Base-by-base conservation (phyloP, 371 early-diverging fungal genomes). In the Mucor plumbeus region DNA sequence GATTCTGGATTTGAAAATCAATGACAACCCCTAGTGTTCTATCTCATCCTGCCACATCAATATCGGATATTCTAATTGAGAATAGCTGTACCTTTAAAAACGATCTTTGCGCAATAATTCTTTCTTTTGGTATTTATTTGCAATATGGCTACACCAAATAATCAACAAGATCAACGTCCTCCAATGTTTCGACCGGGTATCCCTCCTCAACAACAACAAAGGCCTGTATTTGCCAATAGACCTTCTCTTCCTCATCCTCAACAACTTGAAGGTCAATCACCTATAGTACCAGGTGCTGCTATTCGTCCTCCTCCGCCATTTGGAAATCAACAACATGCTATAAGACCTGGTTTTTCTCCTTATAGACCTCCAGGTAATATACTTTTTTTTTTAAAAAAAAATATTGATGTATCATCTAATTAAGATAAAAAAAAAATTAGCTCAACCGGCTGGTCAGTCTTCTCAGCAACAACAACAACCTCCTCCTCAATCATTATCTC, bases 151-250 rank as follows among this genome's bases (percentile, higher is more conserved):
- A 55, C 55, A 34, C 55, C 55, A 21, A 50, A 50, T 34, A 55
- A 35, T 35, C 55, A 14, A 34, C 55, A 14, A 35, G 35, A 14
- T 34, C 55, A 50, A 11, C 50, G 50, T 15, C 55, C 55, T 55
- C 33, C 55, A 31, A 55, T 31, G 33, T 55, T 55, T 55, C 55
- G 55, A 35, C 55, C 55, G 35, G 55, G 55, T 35, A 55, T 55
- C 26, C 19, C 50, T 50, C 13, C 50, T 50, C 50, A n/a, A 44
- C 44, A 44, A n/a, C 44, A 44, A 14, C 53, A 55, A n/a, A 55
- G 35, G 15, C 35, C 55, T 35, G 35, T 55, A 11, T 34, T 55
- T 7, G 5, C 17, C 13, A 55, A 55, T 33, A 14, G 55, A 55
- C 54, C 54, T 21, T 31, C 53, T 13, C 21, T 21, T 21, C 26